Conservation (phyloP, 192 early-diverging fungal species). For the Linnemannia zychae region DNA sequence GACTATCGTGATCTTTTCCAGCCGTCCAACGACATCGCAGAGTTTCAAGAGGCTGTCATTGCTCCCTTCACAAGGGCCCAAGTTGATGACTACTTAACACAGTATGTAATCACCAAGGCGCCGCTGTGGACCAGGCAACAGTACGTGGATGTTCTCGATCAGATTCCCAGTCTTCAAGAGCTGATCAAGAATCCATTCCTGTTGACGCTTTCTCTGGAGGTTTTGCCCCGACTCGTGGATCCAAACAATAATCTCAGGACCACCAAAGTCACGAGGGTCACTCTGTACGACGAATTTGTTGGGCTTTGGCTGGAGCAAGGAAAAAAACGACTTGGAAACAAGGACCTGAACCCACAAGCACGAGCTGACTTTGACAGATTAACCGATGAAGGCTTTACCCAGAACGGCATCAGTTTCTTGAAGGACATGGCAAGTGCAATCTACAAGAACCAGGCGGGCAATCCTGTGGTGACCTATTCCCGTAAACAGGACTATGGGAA, state of each 20-base stretch:
- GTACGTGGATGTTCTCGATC: constrained; percentile 21
- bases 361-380: constrained; percentile 11
- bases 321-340: constrained; percentile 3
- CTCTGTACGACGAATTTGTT: constrained; percentile 32
- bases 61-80: constrained; percentile 27
- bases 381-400: constrained; percentile 16
- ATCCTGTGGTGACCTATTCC: constrained; percentile 25
- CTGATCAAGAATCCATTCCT: constrained; percentile 35
- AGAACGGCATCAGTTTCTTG: constrained; percentile 23
- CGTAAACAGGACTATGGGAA: constrained; percentile 9
- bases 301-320: constrained; percentile 22
- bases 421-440: constrained; percentile 22
- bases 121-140: constrained; percentile 14
- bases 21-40: constrained; percentile 3
- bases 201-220: constrained; percentile 25
- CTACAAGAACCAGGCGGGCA: constrained; percentile 22
- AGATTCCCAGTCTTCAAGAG: constrained; percentile 27
- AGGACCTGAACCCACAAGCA: constrained; percentile 15
- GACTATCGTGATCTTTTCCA: constrained; percentile 34
- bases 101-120: constrained; percentile 27
- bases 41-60: constrained; percentile 37
- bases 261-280: constrained; percentile 9
- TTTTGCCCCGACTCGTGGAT: constrained; percentile 22
- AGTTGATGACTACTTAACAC: constrained; percentile 10
- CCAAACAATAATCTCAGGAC: constrained; percentile 4